phyloP scores from a whole-genome alignment of 2,329 filamentous ascomycete species.

The Beauveria sp. region DNA sequence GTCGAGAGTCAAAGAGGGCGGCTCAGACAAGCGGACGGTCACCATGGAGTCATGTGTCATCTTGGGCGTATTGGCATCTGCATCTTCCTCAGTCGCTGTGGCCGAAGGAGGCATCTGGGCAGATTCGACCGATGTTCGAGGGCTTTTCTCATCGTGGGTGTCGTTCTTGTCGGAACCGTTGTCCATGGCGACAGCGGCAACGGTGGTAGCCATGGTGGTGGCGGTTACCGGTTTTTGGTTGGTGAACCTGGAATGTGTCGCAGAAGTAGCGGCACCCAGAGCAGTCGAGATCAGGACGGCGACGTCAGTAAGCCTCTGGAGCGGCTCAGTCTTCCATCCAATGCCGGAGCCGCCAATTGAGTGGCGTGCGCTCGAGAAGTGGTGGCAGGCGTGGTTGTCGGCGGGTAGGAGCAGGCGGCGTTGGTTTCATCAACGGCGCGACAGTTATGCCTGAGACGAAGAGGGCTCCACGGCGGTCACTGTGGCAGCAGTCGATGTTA shows the following conservation, averaged over 20 bases:
- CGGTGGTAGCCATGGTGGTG: conserved; percentile 2
- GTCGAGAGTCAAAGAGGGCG: conserved; percentile 44
- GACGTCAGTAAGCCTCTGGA: conserved; percentile 3
- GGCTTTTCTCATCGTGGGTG: background rate
- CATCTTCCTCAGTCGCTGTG: conserved; percentile 12
- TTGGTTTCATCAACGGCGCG: conserved; percentile 1
- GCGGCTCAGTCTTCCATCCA: conserved; percentile 9
- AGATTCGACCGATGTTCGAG: background rate
- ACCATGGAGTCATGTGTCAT: conserved; percentile 64
- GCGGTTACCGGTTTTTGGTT: background rate
- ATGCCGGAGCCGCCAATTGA: conserved; percentile 8
- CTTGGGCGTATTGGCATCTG: conserved; percentile 26
- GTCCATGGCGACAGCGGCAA: background rate
- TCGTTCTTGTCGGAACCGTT: background rate
- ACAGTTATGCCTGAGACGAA: conserved; percentile 8
- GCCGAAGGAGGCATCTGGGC: conserved; percentile 13
- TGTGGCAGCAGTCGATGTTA: background rate
- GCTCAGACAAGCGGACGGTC: conserved; percentile 65
- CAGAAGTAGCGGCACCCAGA: background rate
- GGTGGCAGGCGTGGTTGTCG: background rate
- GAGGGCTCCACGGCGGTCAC: background rate
- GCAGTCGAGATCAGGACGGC: background rate
- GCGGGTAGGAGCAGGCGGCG: conserved; percentile 7
- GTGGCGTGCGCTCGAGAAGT: conserved; percentile 8
- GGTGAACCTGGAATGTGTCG: background rate